Evolutionary conservation across 2,329 filamentous ascomycete genomes (phyloP), one percentile per base, ranked within the genome.

Genomic region (Coniochaeta prunicola): DNA sequence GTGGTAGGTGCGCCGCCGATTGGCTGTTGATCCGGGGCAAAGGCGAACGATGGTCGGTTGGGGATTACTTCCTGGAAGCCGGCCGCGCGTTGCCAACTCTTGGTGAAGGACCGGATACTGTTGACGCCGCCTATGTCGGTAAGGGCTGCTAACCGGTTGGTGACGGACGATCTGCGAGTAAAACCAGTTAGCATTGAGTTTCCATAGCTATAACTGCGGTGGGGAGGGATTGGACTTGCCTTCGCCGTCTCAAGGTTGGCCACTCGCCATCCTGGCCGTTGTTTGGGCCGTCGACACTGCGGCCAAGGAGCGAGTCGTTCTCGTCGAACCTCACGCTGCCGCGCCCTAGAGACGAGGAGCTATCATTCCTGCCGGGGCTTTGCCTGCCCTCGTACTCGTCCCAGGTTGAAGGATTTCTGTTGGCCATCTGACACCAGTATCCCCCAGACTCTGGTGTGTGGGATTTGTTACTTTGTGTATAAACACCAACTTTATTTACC

Each of bases 21-120:
- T 21, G 76, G 76, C 34, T 75, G 74, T 60, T 83, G 80, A 48
- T 85, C 83, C 45, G 83, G 78, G 2, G 81, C 80, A 62, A 86
- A 82, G 57, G 90, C 79, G 69, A 96, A 91, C 34, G 90, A 88
- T 15, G 87, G 86, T 17, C 87, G 84, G 58, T 90, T 87, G 5
- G 91, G 91, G 34, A 94, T 87, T 65, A 96, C 90, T 71, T 97
- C 92, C 63, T 86, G 83, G 73, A 97, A 97, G 59, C 83, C 88
- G 28, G 92, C 91, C 38, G 93, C 93, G 70, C 93, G 87, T 73
- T 93, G 91, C 89, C 92, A 96, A 66, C 91, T 96, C 61, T 89
- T 85, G 50, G 92, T 90, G 70, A 97, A 97, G 68, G 92, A 96
- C 68, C 94, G 88, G 67, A 97, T 89, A 73, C 90, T 96, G 77